Evolutionary conservation across 2,329 filamentous ascomycete genomes (phyloP).

Genomic region (Ophiostoma piceae): DNA sequence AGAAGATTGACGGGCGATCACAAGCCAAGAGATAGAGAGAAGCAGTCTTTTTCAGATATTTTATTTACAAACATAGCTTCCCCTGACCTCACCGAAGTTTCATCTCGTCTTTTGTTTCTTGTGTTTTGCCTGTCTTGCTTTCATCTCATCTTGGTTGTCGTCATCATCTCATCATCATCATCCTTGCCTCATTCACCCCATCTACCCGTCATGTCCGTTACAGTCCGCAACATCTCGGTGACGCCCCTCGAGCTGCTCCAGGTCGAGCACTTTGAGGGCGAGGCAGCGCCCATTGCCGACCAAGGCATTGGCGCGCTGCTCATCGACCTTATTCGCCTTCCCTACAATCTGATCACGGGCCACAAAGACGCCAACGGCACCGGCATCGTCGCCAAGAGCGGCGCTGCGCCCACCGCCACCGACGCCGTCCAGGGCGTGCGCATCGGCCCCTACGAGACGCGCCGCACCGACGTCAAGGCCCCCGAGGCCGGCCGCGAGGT

Average conservation of each 20-base stretch:
- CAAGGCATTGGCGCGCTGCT: constrained; percentile 43
- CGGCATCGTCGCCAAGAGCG: constrained; percentile 25
- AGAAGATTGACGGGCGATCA: not conserved
- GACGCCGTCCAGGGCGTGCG: constrained; percentile 55
- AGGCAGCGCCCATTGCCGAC: constrained; percentile 38
- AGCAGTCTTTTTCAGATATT: too few species aligned
- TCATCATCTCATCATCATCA: not conserved
- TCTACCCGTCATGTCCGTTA: constrained; percentile 41
- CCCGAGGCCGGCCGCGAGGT: constrained; percentile 58
- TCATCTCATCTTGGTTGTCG: not conserved
- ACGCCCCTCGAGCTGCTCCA: constrained; percentile 65
- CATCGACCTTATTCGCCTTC: constrained; percentile 21
- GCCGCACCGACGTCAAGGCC: constrained; percentile 56
- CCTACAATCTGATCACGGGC: constrained; percentile 10
- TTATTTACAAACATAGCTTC: not conserved
- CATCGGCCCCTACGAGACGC: constrained; percentile 63
- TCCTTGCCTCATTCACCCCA: too few species aligned
- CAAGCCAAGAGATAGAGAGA: not conserved
- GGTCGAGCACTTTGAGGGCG: constrained; percentile 65
- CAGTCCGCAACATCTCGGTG: constrained; percentile 75
- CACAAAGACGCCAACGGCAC: constrained; percentile 30
- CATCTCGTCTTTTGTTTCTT: not conserved
- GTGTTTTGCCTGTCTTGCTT: not conserved
- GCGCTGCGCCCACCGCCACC: constrained; percentile 34
- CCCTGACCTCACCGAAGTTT: not conserved